Base-by-base conservation (phyloP, 2,329 filamentous ascomycete species). In the Thelonectria discophora region DNA sequence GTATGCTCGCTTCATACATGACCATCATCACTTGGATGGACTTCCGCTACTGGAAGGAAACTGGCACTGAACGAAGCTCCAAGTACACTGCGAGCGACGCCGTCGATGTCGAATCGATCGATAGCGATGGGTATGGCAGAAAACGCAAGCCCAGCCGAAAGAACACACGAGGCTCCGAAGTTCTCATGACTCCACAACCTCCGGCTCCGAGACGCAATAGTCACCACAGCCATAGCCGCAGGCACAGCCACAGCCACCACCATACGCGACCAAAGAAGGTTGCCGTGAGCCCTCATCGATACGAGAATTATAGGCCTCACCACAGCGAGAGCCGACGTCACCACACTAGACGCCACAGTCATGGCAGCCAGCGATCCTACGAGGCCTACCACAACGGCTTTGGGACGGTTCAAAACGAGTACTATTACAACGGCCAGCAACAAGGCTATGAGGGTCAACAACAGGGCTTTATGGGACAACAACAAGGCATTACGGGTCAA, bases 61-160 rank as follows among this genome's bases (percentile, higher is more conserved):
- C 53, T 8, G 57, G 57, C 3, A 27, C 37, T 12, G 13, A 24
- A 2, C 57, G 57, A 7, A 50, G 45, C 7, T n/a, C 37, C 13
- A 59, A 59, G n/a, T 59, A 59, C 24, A 15, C 27, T 30, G 18
- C 32, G 7, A 18, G 43, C 13, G 46, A 59, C 13, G 49, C 49
- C 11, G 24, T 43, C 13, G 56, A 59, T 27, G 18, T 53, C 21
- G 43, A 40, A 32, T 59, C 49, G 5, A 42, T 53, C n/a, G 48
- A 58, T 24, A 40, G 40, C 8, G 55, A 52, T 40, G 18, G 48
- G 4, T n/a, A 43, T 15, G 46, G 47, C 24, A 47, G 52, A 17
- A 20, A 9, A 8, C n/a, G 21, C 34, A 56, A 56, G 37, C 20
- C n/a, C 42, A n/a, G 30, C 15, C 30, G 32, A 15, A 24, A 27